Evolutionary conservation across 2,329 filamentous ascomycete species (phyloP).

Genomic region (Eutypa lata): DNA sequence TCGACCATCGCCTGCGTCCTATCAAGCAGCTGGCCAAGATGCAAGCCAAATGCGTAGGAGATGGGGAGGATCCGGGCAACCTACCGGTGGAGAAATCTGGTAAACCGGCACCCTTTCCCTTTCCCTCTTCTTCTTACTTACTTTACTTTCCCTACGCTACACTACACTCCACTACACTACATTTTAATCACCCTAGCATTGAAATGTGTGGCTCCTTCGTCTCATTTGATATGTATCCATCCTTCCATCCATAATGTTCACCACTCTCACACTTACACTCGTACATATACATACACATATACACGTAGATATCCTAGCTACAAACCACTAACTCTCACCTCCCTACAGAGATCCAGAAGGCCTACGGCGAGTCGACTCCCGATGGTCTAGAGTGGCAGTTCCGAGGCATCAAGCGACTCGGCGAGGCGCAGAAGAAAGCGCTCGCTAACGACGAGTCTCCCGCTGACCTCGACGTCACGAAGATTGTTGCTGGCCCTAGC

Average conservation of each 20-base stretch:
- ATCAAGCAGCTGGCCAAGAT: slow-evolving; percentile 36
- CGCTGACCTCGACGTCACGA: slow-evolving; percentile 29
- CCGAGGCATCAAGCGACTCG: slow-evolving; percentile 51
- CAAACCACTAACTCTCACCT: not conserved
- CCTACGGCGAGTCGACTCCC: slow-evolving; percentile 57
- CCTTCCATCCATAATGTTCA: not conserved
- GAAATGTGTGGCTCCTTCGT: not conserved
- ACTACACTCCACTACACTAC: not conserved
- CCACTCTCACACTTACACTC: not conserved
- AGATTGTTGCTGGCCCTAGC: not conserved
- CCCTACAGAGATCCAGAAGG: slow-evolving; percentile 52
- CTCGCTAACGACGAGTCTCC: slow-evolving; percentile 45
- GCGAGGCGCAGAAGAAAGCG: slow-evolving; percentile 43
- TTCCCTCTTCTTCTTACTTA: not conserved
- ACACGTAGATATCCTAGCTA: not conserved
- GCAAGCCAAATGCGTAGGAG: slow-evolving; percentile 27
- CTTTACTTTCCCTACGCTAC: not conserved
- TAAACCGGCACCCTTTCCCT: slow-evolving; percentile 19
- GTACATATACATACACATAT: not conserved
- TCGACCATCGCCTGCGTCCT: slow-evolving; percentile 37
- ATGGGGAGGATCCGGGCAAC: slow-evolving; percentile 31
- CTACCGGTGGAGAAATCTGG: slow-evolving; percentile 33
- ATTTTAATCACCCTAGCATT: not conserved
- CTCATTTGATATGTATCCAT: too few species aligned
- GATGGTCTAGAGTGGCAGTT: slow-evolving; percentile 62